Conservation (phyloP, 768 basidiomycete species). For the Suillus subluteus region DNA sequence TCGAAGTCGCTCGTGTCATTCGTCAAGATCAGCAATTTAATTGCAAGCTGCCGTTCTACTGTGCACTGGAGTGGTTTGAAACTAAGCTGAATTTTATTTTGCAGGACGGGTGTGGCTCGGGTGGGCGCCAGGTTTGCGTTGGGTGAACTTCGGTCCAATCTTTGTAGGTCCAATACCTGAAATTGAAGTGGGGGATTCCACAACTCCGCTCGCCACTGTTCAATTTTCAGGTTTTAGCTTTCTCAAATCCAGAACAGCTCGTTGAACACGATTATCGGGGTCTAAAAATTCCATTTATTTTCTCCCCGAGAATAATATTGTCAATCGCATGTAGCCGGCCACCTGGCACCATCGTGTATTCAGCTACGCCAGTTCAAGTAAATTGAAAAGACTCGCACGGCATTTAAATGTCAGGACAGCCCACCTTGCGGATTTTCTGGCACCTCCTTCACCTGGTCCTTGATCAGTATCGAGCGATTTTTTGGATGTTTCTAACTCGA, state of each 20-base stretch:
- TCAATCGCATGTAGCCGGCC: background rate
- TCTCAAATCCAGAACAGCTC: background rate
- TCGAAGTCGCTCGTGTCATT: background rate
- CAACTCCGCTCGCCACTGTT: constrained; percentile 1
- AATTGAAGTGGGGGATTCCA: background rate
- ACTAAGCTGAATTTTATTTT: background rate
- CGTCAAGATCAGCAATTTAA: background rate
- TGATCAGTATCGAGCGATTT: background rate
- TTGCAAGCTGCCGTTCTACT: background rate
- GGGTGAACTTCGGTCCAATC: too few species aligned
- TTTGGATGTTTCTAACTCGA: background rate
- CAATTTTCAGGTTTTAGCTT: too few species aligned
- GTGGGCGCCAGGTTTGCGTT: background rate
- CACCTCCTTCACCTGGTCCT: background rate
- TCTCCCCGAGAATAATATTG: background rate
- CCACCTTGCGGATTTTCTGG: background rate
- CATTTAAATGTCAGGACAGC: background rate
- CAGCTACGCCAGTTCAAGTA: background rate
- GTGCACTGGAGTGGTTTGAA: background rate
- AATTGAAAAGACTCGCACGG: background rate
- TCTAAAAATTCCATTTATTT: background rate
- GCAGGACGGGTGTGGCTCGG: background rate
- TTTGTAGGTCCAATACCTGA: background rate
- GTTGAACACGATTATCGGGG: background rate
- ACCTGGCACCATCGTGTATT: background rate